These are phyloP conservation scores for Blastosporella zonata DNA, from an alignment of 1,284 basidiomycete genomes.

Conservation along the genomic window DNA sequence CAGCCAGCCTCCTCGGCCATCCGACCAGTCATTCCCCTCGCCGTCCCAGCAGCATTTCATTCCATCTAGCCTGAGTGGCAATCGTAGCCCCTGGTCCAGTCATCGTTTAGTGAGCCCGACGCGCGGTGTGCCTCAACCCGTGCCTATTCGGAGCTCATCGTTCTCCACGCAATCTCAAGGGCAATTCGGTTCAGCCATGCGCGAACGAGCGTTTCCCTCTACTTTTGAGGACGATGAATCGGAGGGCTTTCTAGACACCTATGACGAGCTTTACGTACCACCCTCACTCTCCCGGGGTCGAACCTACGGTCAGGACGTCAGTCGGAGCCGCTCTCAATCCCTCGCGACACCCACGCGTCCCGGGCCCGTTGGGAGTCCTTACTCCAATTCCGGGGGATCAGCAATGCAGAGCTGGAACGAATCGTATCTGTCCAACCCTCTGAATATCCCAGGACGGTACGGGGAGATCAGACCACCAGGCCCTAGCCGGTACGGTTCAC, in stretches of 20 bases:
- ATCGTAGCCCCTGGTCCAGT: slow-evolving; percentile 40
- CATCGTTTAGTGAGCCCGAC: slow-evolving; percentile 37
- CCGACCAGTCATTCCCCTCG: slow-evolving; percentile 45
- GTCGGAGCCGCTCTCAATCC: slow-evolving; percentile 72
- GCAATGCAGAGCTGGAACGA: slow-evolving; percentile 58
- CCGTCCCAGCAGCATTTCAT: slow-evolving; percentile 47
- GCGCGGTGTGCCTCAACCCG: slow-evolving; percentile 23
- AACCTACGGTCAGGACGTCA: slow-evolving; percentile 53
- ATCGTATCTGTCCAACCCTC: slow-evolving; percentile 42
- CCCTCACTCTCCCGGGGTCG: slow-evolving; percentile 49
- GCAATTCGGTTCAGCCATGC: slow-evolving; percentile 59
- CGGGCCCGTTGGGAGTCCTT: slow-evolving; percentile 42
- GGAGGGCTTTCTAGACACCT: slow-evolving; percentile 48
- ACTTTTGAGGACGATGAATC: slow-evolving; percentile 63
- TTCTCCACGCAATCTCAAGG: slow-evolving; percentile 55
- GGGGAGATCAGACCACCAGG: slow-evolving; percentile 61
- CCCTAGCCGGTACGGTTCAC: slow-evolving; percentile 60
- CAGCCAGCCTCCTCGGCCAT: slow-evolving; percentile 61
- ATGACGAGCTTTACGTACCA: slow-evolving; percentile 51
- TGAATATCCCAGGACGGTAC: slow-evolving; percentile 55
- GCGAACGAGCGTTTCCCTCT: slow-evolving; percentile 49
- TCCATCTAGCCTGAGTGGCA: slow-evolving; percentile 45
- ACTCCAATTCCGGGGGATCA: slow-evolving; percentile 35
- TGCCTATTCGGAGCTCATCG: slow-evolving; percentile 55
- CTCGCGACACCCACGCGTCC: slow-evolving; percentile 59